Base-by-base conservation (phyloP, 352 stramenopile genomes). In the Blastocystis sp. region DNA sequence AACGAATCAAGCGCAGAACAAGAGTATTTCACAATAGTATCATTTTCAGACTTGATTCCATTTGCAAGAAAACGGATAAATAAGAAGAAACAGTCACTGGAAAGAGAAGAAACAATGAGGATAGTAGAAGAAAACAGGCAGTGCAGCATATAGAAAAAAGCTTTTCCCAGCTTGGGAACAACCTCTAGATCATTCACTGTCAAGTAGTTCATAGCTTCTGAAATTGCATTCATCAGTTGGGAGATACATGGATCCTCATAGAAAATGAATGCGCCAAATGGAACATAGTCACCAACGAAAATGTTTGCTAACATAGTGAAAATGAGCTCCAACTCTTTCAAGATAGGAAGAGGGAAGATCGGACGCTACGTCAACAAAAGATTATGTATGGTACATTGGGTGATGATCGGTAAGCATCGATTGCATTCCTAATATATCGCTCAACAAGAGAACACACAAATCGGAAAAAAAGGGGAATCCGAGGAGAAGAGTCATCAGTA, bases 191-290 rank as follows among this genome's bases (percentile, higher is more conserved):
- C 73, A 18, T 11, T 68, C 18, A 84, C 39, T 26, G 64, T 55
- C 3, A 68, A 23, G 9, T 13, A 11, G 2, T 6, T 8, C 7
- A 84, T 8, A 7, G 62, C 54, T 11, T 26, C 2, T 13, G 53
- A 23, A 13, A 84, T 23, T 13, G 53, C 39, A 2, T 3, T 26
- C 47, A 84, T 53, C 39, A 84, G 37, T 8, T 66, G n/a, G 9
- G 68, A 39, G 20, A 84, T 20, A 29, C n/a, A 69, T 5, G 11
- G 11, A 29, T 84, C 73, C 4, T 64, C n/a, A 45, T 84, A 84
- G 54, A 37, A 84, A 18, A 84, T 5, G 29, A 84, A 53, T 4
- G 73, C 73, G 15, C 73, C 73, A 45, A 84, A 84, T 6, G 73
- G 29, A 18, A 84, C 50, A 45, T 66, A 84, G 7, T 47, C 54